These are phyloP conservation scores for Stevia rebaudiana DNA, from an alignment of 140 eudicot species.

Conservation along the genomic window DNA sequence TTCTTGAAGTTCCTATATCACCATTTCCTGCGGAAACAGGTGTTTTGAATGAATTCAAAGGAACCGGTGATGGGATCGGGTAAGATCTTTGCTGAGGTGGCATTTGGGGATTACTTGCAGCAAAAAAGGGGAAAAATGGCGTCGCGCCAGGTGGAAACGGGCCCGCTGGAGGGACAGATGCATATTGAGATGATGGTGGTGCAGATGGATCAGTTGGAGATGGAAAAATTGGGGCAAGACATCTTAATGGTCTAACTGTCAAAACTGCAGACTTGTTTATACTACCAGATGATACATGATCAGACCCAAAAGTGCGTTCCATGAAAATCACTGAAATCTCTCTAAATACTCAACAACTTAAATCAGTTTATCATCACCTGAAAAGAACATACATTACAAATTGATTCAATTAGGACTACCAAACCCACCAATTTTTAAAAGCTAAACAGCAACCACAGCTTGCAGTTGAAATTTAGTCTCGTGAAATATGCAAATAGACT, in stretches of 20 bases:
- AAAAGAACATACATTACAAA: slow-evolving; percentile 12
- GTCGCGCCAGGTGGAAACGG: slow-evolving; percentile 70
- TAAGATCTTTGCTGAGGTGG: slow-evolving; percentile 19
- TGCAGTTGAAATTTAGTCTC: neutral
- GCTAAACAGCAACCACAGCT: slow-evolving; percentile 2
- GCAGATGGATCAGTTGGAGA: slow-evolving; percentile 34
- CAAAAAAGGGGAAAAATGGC: slow-evolving; percentile 53
- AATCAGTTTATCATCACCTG: slow-evolving; percentile 4
- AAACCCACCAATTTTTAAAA: neutral
- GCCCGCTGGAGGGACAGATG: slow-evolving; percentile 56
- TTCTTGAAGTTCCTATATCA: slow-evolving; percentile 31
- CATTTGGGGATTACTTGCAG: slow-evolving; percentile 26
- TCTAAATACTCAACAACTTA: neutral
- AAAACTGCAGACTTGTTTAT: slow-evolving; percentile 55
- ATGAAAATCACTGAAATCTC: slow-evolving; percentile 22
- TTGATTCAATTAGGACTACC: neutral
- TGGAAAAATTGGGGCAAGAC: slow-evolving; percentile 65
- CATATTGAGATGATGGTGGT: slow-evolving; percentile 45
- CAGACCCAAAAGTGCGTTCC: slow-evolving; percentile 48
- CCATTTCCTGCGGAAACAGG: slow-evolving; percentile 43
- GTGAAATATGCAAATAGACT: neutral
- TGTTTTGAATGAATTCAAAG: slow-evolving; percentile 50
- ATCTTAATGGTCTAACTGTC: slow-evolving; percentile 54
- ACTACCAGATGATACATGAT: slow-evolving; percentile 30
- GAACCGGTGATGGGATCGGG: slow-evolving; percentile 53